Percentiles rank a stretch among this genome's conserved stretches.
These are phyloP conservation scores for Sodiomyces alkalinus DNA, from an alignment of 2,329 filamentous ascomycete genomes.

Conservation along the genomic window DNA sequence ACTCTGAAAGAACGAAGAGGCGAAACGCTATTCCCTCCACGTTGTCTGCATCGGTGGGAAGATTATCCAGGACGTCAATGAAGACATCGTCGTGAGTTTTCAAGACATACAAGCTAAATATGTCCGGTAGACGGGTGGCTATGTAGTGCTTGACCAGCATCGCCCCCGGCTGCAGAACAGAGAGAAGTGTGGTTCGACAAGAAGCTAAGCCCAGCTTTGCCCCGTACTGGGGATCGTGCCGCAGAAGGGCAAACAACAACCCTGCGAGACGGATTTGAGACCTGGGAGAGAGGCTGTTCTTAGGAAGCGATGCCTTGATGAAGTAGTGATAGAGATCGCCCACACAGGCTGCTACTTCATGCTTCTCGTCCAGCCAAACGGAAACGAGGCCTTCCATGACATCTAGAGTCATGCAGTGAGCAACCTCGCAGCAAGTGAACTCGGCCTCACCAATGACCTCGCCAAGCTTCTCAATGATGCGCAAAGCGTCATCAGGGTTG, in stretches of 20 bases:
- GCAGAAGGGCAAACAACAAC: constrained; percentile 57
- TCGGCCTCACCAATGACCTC: constrained; percentile 37
- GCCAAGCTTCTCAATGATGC: constrained; percentile 35
- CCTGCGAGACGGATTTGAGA: constrained; percentile 52
- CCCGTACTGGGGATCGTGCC: constrained; percentile 51
- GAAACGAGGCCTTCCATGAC: constrained; percentile 48
- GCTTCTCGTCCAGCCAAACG: constrained; percentile 46
- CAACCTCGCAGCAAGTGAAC: constrained; percentile 60
- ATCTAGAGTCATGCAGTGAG: constrained; percentile 51
- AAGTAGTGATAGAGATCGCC: constrained; percentile 71
- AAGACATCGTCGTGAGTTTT: constrained; percentile 74
- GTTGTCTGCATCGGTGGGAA: constrained; percentile 60
- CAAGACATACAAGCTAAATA: constrained; percentile 75
- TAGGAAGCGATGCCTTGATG: constrained; percentile 49
- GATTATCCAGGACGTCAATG: constrained; percentile 61
- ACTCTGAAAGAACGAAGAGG: constrained; percentile 55
- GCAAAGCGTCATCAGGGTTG: constrained; percentile 27
- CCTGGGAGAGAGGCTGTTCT: constrained; percentile 52
- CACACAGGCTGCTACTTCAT: constrained; percentile 48
- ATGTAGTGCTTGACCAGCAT: constrained; percentile 65
- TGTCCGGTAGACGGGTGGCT: constrained; percentile 48
- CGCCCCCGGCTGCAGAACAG: constrained; percentile 49
- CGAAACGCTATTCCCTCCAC: constrained; percentile 76
- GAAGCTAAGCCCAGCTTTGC: constrained; percentile 40
- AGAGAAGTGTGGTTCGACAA: constrained; percentile 56